Base-by-base conservation (phyloP, 176 grass and related monocot genomes). In the Hordeum marinum region DNA sequence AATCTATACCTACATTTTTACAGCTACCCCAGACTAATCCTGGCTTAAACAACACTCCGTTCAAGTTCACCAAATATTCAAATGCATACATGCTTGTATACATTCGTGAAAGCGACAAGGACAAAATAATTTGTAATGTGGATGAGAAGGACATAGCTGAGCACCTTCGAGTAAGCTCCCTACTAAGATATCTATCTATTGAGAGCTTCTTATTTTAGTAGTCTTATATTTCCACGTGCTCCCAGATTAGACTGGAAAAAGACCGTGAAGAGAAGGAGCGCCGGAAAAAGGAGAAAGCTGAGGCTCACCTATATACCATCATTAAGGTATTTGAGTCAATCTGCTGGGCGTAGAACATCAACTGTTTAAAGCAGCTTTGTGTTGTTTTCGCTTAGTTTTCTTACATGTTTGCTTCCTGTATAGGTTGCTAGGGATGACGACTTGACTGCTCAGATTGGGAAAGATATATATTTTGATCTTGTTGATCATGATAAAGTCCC, bases 71-170 rank as follows among this genome's bases (percentile, higher is more conserved):
- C 37, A 99, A 99, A 76, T 96, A 99, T 82, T 99, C 94, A 39
- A 99, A 99, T 57, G 96, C 96, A 35, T 99, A 99, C 82, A 99
- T 99, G 96, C 93, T 99, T 84, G 96, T 99, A n/a, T 99, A 99
- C 85, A 96, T 99, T 87, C 93, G 96, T 78, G 93, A 96, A 77
- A 99, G 89, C 14, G 93, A 99, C 86, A 99, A 94, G 77, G 96
- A 99, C 46, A 99, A 99, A 92, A 99, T 99, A 81, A 91, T 99
- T 55, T 99, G 96, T 87, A 99, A 94, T 39, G 90, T 94, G 75
- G 96, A 99, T 68, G 90, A 96, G 91, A 99, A 94, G 88, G 96
- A 99, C 78, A 99, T 99, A 79, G 96, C 96, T 27, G 88, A 91
- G 67, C 96, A 99, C 72, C 93, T 99, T 77, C 82, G 91, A 81